phyloP scores from a whole-genome alignment of 129 eudicot genomes.

The Dittrichia graveolens region DNA sequence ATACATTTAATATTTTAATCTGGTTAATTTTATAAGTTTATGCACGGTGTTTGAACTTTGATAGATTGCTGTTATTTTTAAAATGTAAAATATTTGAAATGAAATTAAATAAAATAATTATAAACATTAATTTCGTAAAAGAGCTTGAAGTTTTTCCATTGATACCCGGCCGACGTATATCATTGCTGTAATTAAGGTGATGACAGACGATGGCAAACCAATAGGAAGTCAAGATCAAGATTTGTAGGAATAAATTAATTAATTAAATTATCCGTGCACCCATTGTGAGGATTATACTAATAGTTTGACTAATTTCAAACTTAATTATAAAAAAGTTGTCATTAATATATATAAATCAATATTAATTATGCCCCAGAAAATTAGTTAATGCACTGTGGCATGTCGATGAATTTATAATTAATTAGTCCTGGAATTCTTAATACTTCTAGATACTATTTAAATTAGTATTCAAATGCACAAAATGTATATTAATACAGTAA shows the following conservation, averaged over 20 bases:
- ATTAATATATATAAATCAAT: background rate
- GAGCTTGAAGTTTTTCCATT: background rate
- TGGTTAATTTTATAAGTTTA: no score
- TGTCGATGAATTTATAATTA: conserved; percentile 7
- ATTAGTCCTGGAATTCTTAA: background rate
- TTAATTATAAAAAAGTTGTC: conserved; percentile 11
- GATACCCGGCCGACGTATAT: conserved; percentile 24
- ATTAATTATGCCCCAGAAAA: background rate
- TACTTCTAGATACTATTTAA: background rate
- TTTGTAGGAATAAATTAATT: conserved; percentile 17
- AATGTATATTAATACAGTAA: no score
- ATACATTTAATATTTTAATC: no score
- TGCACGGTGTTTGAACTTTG: no score
- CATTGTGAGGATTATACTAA: conserved; percentile 24
- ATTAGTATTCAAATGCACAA: background rate
- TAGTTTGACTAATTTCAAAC: conserved; percentile 34
- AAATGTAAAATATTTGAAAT: background rate
- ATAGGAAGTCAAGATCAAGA: conserved; percentile 42
- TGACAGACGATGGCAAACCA: conserved; percentile 23
- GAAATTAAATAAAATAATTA: background rate
- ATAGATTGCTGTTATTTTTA: no score
- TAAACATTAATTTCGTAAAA: background rate
- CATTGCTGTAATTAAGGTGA: conserved; percentile 38
- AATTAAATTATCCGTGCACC: background rate
- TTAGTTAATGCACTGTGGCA: background rate